Conservation (phyloP, 1,284 basidiomycete species). For the Papiliotrema fonsecae region DNA sequence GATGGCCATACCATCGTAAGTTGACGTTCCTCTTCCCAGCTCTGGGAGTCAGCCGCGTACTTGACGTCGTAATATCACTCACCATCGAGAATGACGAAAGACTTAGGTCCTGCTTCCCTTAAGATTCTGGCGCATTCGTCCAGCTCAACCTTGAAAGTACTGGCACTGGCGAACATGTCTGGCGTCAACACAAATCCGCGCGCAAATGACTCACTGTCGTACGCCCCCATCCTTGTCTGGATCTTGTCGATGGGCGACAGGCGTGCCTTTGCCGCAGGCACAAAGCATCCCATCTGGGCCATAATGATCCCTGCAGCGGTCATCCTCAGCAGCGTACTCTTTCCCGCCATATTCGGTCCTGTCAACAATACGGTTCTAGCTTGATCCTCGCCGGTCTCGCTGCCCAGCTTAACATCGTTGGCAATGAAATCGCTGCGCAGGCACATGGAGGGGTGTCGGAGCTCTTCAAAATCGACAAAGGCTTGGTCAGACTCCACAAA, state of each 20-base stretch:
- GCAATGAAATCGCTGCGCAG: conserved; percentile 80
- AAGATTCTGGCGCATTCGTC: conserved; percentile 93
- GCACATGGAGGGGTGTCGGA: conserved; percentile 81
- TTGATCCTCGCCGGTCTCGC: conserved; percentile 44
- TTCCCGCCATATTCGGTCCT: conserved; percentile 79
- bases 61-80: conserved; percentile 23
- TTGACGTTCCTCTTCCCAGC: conserved; percentile 61
- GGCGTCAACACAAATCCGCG: neutral
- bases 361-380: conserved; percentile 84
- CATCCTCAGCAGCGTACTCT: conserved; percentile 84
- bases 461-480: conserved; percentile 69
- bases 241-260: conserved; percentile 89
- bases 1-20: conserved; percentile 89
- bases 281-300: conserved; percentile 96
- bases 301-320: conserved; percentile 94
- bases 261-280: conserved; percentile 78
- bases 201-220: conserved; percentile 58
- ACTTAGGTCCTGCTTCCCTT: conserved; percentile 82
- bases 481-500: conserved; percentile 74
- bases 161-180: conserved; percentile 88
- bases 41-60: conserved; percentile 53
- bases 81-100: conserved; percentile 93
- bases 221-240: conserved; percentile 96
- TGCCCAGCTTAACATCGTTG: conserved; percentile 83
- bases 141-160: conserved; percentile 93